Evolutionary conservation across 768 basidiomycete species (phyloP).

Genomic region (Boletus vermiculosoides): DNA sequence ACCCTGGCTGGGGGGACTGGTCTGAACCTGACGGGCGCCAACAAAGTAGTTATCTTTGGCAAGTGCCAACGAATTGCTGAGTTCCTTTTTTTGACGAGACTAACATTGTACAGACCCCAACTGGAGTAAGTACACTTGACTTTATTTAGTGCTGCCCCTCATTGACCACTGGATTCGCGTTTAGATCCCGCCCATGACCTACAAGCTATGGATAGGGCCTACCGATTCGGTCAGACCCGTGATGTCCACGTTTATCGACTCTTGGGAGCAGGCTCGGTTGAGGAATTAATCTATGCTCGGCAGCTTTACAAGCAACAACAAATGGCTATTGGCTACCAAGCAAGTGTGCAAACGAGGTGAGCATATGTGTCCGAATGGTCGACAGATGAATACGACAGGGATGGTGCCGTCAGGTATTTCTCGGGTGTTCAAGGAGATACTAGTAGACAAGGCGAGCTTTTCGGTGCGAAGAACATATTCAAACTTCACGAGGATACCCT

Average conservation of each 20-base stretch:
- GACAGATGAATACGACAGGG: background rate
- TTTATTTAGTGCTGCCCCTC: background rate
- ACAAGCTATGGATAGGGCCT: conserved; percentile 88
- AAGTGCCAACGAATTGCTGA: conserved; percentile 20
- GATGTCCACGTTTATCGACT: conserved; percentile 84
- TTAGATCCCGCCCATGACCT: conserved; percentile 93
- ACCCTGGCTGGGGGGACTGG: conserved; percentile 92
- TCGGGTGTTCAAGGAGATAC: conserved; percentile 80
- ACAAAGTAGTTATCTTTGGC: conserved; percentile 93
- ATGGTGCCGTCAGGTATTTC: conserved; percentile 55
- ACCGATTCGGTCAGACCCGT: conserved; percentile 82
- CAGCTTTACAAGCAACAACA: conserved; percentile 94
- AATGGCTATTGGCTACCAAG: conserved; percentile 87
- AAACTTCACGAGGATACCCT: conserved; percentile 66
- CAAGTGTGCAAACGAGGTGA: conserved; percentile 78
- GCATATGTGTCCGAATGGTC: background rate
- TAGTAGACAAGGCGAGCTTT: conserved; percentile 74
- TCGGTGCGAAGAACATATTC: conserved; percentile 86
- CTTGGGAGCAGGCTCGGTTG: conserved; percentile 82
- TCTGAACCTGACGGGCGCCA: conserved; percentile 86
- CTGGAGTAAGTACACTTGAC: conserved; percentile 72
- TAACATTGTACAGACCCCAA: conserved; percentile 64
- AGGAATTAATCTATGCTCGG: conserved; percentile 84
- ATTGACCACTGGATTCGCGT: background rate
- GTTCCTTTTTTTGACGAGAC: background rate